Evolutionary conservation across 2,329 filamentous ascomycete genomes (phyloP), one percentile per base, ranked within the genome.

Genomic region (Colletotrichum spinosum): DNA sequence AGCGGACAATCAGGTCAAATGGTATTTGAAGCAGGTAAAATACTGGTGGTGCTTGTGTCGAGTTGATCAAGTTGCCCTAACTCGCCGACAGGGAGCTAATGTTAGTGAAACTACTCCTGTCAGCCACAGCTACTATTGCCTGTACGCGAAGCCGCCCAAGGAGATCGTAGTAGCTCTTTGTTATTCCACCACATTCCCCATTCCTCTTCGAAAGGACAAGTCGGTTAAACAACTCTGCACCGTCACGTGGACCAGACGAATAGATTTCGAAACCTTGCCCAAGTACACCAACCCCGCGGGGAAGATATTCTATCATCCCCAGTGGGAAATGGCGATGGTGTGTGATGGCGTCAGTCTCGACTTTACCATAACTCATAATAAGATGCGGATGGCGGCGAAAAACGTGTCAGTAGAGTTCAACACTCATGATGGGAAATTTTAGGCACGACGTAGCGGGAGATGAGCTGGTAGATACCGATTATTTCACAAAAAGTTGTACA

Each of bases 1-100:
- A 1, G 73, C 69, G 0, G 0, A 0, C 0, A 55, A 71, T 6
- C 76, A 77, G 33, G 70, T 72, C 6, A 8, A 60, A 1, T 79
- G 77, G 77, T 78, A 76, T 46, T 39, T 77, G 2, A 33, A 64
- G 12, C 67, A 69, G 39, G 72, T 73, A 60, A 25, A 8, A 15
- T 2, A 39, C n/a, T 4, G 12, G 42, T 4, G 8, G n/a, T 5
- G 4, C 25, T 34, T 49, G 13, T 6, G 46, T 42, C 33, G 4
- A 11, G 12, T 15, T n/a, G 35, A 17, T 17, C 17, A 17, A 17
- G 17, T 17, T 17, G 17, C 17, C 17, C 10, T 0, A 9, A 2
- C 41, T 63, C 9, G 68, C 55, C 10, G 25, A 25, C 25, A 65
- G 61, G 51, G 56, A 0, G 13, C 34, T 0, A 51, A 55, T 8